Evolutionary conservation across 352 stramenopile genomes (phyloP).

Genomic region (Globisporangium nunn): DNA sequence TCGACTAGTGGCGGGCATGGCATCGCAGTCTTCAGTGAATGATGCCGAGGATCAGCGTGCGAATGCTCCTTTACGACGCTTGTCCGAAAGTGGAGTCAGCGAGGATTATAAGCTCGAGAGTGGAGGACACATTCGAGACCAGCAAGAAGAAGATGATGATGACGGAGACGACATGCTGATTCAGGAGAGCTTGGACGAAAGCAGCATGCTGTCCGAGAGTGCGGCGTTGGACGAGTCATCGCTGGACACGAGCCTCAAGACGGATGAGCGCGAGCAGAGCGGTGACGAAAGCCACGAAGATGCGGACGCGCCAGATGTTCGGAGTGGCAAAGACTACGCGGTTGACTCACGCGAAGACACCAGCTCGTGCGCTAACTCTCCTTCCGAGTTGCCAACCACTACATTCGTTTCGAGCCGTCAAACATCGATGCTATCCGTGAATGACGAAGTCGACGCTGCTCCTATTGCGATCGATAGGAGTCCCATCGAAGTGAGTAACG

Average conservation of each 20-base stretch:
- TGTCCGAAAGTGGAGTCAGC: background rate
- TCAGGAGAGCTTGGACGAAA: slow-evolving; percentile 14
- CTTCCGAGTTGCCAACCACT: background rate
- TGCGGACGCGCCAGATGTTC: background rate
- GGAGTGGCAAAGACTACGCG: background rate
- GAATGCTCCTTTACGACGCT: background rate
- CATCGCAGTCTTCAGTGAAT: background rate
- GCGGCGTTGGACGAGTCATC: slow-evolving; percentile 3
- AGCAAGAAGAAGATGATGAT: background rate
- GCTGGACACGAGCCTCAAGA: background rate
- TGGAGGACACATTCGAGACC: background rate
- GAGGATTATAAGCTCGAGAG: background rate
- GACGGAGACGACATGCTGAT: slow-evolving; percentile 13
- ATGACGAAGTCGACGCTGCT: background rate
- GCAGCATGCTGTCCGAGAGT: slow-evolving; percentile 9
- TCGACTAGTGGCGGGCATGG: background rate
- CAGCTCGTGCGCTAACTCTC: background rate
- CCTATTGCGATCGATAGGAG: background rate
- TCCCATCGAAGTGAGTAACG: background rate
- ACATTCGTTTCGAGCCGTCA: background rate
- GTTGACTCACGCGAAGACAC: background rate
- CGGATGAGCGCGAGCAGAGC: background rate
- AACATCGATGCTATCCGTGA: background rate
- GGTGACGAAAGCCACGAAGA: background rate
- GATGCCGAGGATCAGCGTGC: background rate